Conservation (phyloP, 2,329 filamentous ascomycete genomes). For the Colletotrichum sp. region DNA sequence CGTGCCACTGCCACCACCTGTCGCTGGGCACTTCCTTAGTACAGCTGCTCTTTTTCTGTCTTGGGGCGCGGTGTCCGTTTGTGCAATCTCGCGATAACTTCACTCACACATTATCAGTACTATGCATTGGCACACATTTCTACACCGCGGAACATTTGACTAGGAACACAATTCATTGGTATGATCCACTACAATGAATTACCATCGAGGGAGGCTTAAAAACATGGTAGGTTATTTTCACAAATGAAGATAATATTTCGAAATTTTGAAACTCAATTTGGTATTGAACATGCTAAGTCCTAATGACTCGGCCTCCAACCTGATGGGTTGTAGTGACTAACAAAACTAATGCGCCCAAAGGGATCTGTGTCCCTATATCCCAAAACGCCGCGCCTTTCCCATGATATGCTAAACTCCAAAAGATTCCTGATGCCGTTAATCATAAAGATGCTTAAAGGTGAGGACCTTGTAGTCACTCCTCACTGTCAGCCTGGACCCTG, state of each 20-base stretch:
- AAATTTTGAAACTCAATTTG: not conserved
- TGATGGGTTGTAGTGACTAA: not conserved
- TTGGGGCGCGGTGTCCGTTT: rapidly evolving
- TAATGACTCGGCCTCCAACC: not conserved
- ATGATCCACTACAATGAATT: no score
- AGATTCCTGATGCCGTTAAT: not conserved
- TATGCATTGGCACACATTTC: no score
- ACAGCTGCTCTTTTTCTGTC: not conserved
- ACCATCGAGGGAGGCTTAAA: no score
- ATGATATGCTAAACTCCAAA: constrained; percentile 16
- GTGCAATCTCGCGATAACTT: not conserved
- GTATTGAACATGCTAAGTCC: not conserved
- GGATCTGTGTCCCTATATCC: not conserved
- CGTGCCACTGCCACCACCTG: not conserved
- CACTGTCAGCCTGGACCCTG: constrained; percentile 76
- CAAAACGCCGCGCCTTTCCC: constrained; percentile 4
- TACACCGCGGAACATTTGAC: no score
- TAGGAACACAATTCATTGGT: no score
- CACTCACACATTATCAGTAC: not conserved
- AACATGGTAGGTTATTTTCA: no score
- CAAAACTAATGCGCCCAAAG: not conserved
- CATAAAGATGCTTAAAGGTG: constrained; percentile 6
- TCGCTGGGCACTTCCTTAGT: not conserved
- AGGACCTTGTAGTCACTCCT: constrained; percentile 43
- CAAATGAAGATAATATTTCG: not conserved